Base-by-base conservation (phyloP, 148 eudicot species). In the Camellia lanceoleosa region DNA sequence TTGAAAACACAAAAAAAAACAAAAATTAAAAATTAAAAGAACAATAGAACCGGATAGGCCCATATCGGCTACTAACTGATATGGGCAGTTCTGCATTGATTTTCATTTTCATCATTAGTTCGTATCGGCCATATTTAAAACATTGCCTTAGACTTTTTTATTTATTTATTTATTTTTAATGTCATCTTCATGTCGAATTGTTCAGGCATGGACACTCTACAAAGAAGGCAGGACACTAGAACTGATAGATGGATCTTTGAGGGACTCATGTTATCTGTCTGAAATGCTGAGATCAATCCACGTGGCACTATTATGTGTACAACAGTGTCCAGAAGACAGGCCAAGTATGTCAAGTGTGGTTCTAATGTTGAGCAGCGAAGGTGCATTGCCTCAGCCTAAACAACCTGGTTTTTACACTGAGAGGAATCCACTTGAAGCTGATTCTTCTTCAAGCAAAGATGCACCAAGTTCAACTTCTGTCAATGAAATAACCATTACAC, bases 271-370 rank as follows among this genome's bases (percentile, higher is more conserved):
- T 44, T 41, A 54, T 41, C 42, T 55, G 9, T 78, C n/a, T 15
- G 80, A 78, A 55, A 46, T 54, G 20, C 7, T 56, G 19, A 8
- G 80, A 42, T 67, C 49, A 6, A 42, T 78, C n/a, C 80, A 85
- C 10, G 81, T 86, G 3, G 89, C 83, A 3, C 71, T 88, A 7
- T 73, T 88, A 70, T 88, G 89, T 16, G 91, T 86, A 3, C 91
- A 88, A 73, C 75, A 82, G 72, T 5, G 46, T 23, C 81, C 87
- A 12, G 86, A 73, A 54, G 89, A 88, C 19, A 74, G 89, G 68
- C 90, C 87, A 60, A 80, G 14, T 16, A 88, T 88, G 89, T 78
- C 87, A 52, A 56, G 73, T 30, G 85, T 84, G 38, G 78, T 87
- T 52, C 62, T 85, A 12, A 73, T 88, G 87, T 77, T 88, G 19